phyloP scores from a whole-genome alignment of 1,284 basidiomycete species.

The Cryptococcus amylolentus region DNA sequence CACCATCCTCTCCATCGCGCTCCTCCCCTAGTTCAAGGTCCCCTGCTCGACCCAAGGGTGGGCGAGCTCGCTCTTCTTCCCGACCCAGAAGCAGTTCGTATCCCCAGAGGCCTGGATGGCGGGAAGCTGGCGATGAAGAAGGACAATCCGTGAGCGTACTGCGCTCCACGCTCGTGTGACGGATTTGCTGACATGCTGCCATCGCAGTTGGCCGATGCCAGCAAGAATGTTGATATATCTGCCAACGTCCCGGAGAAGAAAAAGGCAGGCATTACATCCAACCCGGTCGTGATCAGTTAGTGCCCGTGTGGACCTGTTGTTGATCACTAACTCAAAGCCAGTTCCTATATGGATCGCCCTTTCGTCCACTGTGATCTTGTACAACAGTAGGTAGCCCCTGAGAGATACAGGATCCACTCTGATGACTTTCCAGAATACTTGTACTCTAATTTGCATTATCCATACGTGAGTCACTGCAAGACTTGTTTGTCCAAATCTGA shows the following conservation, averaged over 20 bases:
- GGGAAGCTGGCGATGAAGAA: no score
- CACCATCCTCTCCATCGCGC: no score
- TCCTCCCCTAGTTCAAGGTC: no score
- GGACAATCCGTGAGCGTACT: no score
- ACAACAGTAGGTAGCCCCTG: conserved; percentile 62
- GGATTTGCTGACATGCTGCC: not conserved
- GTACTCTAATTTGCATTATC: conserved; percentile 75
- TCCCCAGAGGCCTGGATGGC: no score
- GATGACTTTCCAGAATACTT: conserved; percentile 58
- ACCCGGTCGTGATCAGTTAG: conserved; percentile 32
- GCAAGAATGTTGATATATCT: conserved; percentile 16
- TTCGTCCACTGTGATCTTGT: conserved; percentile 85
- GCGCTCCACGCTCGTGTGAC: no score
- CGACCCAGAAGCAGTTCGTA: no score
- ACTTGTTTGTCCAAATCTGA: conserved; percentile 9
- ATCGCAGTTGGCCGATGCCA: conserved; percentile 4
- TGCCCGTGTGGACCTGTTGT: not conserved
- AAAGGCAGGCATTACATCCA: conserved; percentile 3
- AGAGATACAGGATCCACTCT: not conserved
- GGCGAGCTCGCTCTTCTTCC: no score
- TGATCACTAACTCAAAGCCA: conserved; percentile 10
- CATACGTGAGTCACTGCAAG: conserved; percentile 50
- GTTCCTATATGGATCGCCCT: conserved; percentile 66
- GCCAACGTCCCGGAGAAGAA: conserved; percentile 20
- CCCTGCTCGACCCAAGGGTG: no score